Base-by-base conservation (phyloP, 257 asterid genomes). In the Capsicum rhomboideum region DNA sequence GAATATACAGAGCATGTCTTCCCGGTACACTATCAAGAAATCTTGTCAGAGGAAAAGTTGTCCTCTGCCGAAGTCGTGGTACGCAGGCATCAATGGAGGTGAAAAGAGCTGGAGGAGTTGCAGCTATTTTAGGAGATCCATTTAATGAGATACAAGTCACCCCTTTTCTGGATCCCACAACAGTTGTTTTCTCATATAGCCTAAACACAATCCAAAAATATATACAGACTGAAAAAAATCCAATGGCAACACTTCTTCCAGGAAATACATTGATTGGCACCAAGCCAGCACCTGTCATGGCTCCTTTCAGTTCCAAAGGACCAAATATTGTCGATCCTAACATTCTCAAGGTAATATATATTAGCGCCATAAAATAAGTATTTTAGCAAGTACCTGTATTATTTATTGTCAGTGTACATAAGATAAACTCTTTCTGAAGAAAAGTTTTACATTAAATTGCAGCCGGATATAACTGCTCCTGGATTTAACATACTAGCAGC, bases 381-480 rank as follows among this genome's bases (percentile, higher is more conserved):
- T 34, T 8, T 31, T 66, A 29, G 46, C 12, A 7, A 31, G 7
- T 2, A 67, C 6, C 13, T 29, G 6, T 10, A 5, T 1, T 14
- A 52, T 49, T 20, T 40, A 23, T 13, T 21, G 68, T 21, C 52
- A 10, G 52, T 34, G 4, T 9, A 37, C 8, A 9, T 1, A 67
- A 67, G 0, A 4, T 37, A 18, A 34, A 40, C 17, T 0, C 17
- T 40, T 0, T 37, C 18, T 56, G n/a, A 28, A 50, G 18, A 42
- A 52, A 29, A 10, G 8, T 44, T 18, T 52, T 28, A 11, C 16
- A 55, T 11, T 10, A 13, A 21, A 13, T 58, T 63, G 26, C 84
- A 88, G 91, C 90, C 92, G 4, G 90, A 90, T 85, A 88, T 90
- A 17, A 88, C 90, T 2, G 91, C 91, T 0, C 90, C 91, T 3